phyloP scores from a whole-genome alignment of 192 early-diverging fungal species.

The Coemansia sp. region DNA sequence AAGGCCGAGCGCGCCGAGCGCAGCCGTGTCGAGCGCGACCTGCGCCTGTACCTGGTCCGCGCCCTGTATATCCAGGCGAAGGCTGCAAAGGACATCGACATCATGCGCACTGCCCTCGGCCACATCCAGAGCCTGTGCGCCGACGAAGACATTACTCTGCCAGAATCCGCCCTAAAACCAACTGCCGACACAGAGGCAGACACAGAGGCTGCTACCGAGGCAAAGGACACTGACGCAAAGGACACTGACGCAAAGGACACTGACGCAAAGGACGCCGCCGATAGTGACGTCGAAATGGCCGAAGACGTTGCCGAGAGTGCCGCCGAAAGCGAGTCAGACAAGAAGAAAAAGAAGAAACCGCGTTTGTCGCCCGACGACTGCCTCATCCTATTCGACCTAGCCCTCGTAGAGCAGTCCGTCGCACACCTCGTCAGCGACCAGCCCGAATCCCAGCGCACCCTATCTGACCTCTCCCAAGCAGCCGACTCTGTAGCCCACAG shows the following conservation, averaged over 20 bases:
- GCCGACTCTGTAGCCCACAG: conserved; percentile 59
- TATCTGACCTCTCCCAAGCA: conserved; percentile 59
- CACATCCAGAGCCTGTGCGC: conserved; percentile 40
- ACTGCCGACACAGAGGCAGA: neutral
- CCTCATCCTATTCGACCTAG: conserved; percentile 66
- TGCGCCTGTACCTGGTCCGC: conserved; percentile 39
- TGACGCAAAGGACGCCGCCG: neutral
- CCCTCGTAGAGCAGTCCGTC: conserved; percentile 80
- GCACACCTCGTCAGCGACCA: conserved; percentile 78
- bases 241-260: conserved; percentile 3
- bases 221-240: neutral
- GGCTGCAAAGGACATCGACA: conserved; percentile 59
- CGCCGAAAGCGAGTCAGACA: neutral
- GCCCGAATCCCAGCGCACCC: conserved; percentile 60
- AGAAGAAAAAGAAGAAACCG: neutral
- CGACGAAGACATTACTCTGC: conserved; percentile 13
- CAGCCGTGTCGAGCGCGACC: conserved; percentile 21
- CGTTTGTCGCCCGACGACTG: conserved; percentile 54
- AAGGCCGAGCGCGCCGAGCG: conserved; percentile 23
- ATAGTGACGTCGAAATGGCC: neutral
- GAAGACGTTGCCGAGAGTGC: neutral
- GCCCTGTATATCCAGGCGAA: conserved; percentile 62
- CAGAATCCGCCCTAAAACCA: conserved; percentile 14
- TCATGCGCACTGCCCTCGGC: conserved; percentile 60
- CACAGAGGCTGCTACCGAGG: neutral